Base-by-base conservation (phyloP, 2,329 filamentous ascomycete genomes). In the Bipolaris zeicola region DNA sequence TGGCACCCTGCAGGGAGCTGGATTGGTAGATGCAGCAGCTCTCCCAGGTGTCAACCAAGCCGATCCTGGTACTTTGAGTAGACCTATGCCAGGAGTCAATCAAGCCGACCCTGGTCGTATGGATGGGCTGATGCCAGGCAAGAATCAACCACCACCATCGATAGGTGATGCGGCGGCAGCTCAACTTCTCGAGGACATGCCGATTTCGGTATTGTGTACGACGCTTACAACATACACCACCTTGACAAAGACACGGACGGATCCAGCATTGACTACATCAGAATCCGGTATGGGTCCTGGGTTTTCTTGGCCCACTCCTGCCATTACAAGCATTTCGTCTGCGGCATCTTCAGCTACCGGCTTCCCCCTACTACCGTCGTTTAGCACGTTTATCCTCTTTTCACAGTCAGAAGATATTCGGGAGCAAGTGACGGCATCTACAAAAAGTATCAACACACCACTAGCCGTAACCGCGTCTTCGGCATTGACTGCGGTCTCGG, bases 31-130 rank as follows among this genome's bases (percentile, higher is more conserved):
- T 16, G 39, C 31, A 13, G 46, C 22, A 33, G 20, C 37, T 37
- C 52, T 58, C 44, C 56, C 56, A 14, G 52, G 52, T 16, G 38
- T 58, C 42, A 58, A 58, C 13, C 52, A 58, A 47, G 36, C 33
- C 6, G 36, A 56, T 24, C 53, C 53, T 22, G 42, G 26, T 0
- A 20, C 26, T 13, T 52, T 52, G 16, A 33, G 16, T 11, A 47
- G 37, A 8, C 46, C 47, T 4, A 58, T 60, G 54, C 55, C 58
- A 6, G 58, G 58, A 16, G 38, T 58, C 42, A 58, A 58, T 14
- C 52, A 58, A 47, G 36, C 33, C 6, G 36, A 56, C 18, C 53
- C 53, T 33, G 42, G 26, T 0, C n/a, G 26, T 13, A 52, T 46
- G 22, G 31, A 18, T 8, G 43, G 37, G 10, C 42, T 43, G 1